Conservation (phyloP, 495 filamentous ascomycete species). For the Penicillium psychrofluorescens region DNA sequence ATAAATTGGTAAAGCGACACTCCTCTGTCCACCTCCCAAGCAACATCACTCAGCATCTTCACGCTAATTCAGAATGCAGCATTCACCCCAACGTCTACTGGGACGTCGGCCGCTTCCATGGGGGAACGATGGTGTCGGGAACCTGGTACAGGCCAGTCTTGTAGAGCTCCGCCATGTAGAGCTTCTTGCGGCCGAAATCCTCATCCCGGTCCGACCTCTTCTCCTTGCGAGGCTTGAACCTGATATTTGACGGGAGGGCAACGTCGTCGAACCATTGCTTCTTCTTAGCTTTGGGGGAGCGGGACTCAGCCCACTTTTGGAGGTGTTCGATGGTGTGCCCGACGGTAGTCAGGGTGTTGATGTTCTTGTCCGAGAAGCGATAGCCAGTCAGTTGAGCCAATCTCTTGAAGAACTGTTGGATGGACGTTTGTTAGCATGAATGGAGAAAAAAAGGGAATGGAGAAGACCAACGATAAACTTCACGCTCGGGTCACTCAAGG, state of each 20-base stretch:
- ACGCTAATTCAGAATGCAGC: neutral
- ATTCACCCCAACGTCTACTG: neutral
- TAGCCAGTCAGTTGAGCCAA: conserved; percentile 70
- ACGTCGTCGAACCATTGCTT: conserved; percentile 3
- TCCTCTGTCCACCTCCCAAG: neutral
- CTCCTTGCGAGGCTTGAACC: conserved; percentile 59
- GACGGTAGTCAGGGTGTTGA: conserved; percentile 46
- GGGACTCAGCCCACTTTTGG: conserved; percentile 19
- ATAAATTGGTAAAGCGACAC: conserved; percentile 1
- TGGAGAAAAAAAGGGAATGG: neutral
- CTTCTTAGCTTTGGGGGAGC: conserved; percentile 17
- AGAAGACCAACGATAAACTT: conserved; percentile 67
- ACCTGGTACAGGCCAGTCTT: conserved; percentile 41
- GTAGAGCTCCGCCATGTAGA: conserved; percentile 67
- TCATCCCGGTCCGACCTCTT: conserved; percentile 66
- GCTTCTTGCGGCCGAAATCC: conserved; percentile 74
- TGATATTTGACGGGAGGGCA: conserved; percentile 30
- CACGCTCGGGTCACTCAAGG: conserved; percentile 49
- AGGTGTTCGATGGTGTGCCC: conserved; percentile 37
- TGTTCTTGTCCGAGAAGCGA: conserved; percentile 59
- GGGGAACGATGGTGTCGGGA: conserved; percentile 4
- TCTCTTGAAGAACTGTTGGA: conserved; percentile 62
- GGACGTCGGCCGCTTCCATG: neutral
- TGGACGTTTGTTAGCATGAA: conserved; percentile 8
- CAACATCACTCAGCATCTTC: neutral